A percentile compares a stretch with the other conserved stretches of the same genome.
Conservation (phyloP, 177 flowering plant species). For the Vitis hybrid region DNA sequence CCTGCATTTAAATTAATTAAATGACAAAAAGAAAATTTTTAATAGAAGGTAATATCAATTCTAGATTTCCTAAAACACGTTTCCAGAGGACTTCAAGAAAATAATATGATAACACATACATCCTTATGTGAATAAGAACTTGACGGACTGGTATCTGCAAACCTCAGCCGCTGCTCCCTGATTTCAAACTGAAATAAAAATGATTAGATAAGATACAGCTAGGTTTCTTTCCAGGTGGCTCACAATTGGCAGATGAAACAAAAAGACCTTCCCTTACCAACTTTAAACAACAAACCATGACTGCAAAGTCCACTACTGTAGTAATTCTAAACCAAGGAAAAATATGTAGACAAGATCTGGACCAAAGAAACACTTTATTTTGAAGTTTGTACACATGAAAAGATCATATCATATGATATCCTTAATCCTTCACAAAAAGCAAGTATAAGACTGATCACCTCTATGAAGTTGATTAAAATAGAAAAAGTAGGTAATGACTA, state of each 20-base stretch:
- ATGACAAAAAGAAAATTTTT: background rate
- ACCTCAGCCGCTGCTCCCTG: conserved; percentile 71
- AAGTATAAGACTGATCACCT: no score
- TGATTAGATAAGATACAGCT: background rate
- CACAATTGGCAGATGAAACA: background rate
- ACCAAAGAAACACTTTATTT: no score
- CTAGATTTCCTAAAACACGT: background rate
- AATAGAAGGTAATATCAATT: background rate
- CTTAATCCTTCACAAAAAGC: no score
- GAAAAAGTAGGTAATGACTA: no score
- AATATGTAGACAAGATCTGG: no score
- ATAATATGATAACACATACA: conserved; percentile 34
- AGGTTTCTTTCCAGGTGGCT: background rate
- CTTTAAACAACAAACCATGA: no score
- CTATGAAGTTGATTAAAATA: no score
- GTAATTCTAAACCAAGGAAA: no score
- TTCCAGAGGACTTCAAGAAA: background rate
- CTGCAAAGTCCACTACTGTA: no score
- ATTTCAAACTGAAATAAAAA: conserved; percentile 53
- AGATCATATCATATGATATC: no score
- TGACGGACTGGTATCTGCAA: conserved; percentile 65
- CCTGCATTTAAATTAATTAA: conserved; percentile 44
- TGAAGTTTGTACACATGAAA: no score
- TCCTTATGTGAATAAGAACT: conserved; percentile 78
- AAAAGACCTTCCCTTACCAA: background rate